Evolutionary conservation across 192 early-diverging fungal genomes (phyloP), one percentile per base, ranked within the genome.

Genomic region (Linnemannia exigua): DNA sequence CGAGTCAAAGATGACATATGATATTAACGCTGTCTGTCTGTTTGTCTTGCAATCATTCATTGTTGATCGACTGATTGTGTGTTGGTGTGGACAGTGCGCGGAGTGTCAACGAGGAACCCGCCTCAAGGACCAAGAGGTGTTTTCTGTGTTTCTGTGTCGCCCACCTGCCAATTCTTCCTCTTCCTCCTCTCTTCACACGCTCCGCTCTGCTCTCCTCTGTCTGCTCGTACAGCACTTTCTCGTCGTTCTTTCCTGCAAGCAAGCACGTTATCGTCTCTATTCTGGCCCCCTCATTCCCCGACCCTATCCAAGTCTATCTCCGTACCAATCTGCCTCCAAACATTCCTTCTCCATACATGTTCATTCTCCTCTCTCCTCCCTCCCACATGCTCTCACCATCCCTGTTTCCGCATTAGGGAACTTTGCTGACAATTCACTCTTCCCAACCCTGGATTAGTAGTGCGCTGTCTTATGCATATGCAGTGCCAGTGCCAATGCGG

Each of bases 361-460:
- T 61, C 28, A 7, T 31, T 25, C 12, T 14, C 12, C 50, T 54
- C n/a, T 61, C 20, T 31, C 25, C 58, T 14, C n/a, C 58, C 4
- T 50, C 14, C 58, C 58, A 61, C 58, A 61, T 61, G 58, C 58
- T 31, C 1, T 14, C 58, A 0, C 58, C 8, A 12, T 28, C 25
- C 58, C 28, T 14, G 28, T n/a, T 61, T 61, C 58, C 58, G 58
- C n/a, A 61, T 61, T 61, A 61, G 58, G 58, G 58, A 61, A 61
- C 58, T 61, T 61, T 61, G 58, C 58, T 61, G 58, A 61, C 58
- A 61, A 61, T 25, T 61, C 25, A 15, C 58, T 61, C 58, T 61
- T 61, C 58, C 58, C 58, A 61, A 61, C 58, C 58, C 28, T 61
- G 58, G 58, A 8, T 12, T 61, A 61, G 58, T 61, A n/a, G 14